phyloP scores from a whole-genome alignment of 2,329 filamentous ascomycete genomes.

The Aureobasidium sp. region DNA sequence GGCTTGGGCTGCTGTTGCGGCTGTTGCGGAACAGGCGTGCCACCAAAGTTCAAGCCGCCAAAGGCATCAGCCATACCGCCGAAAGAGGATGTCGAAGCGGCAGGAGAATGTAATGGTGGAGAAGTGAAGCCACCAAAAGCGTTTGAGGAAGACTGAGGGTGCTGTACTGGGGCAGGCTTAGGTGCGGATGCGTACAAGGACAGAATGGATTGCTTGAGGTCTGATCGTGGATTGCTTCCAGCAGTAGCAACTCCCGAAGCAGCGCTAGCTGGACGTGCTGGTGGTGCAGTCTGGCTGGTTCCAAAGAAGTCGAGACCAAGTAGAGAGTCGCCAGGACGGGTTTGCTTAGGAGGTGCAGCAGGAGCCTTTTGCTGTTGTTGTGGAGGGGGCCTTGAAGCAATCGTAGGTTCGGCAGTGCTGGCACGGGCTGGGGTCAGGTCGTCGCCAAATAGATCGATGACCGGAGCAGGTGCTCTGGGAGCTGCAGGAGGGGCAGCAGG shows the following conservation, averaged over 20 bases:
- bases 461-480: constrained; percentile 26
- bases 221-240: constrained; percentile 66
- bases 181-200: constrained; percentile 85
- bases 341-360: constrained; percentile 40
- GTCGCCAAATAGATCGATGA: constrained; percentile 73
- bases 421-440: constrained; percentile 57
- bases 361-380: constrained; percentile 17
- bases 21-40: constrained; percentile 28
- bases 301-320: constrained; percentile 91
- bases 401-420: constrained; percentile 65
- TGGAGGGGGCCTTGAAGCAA: constrained; percentile 51
- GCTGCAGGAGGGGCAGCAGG: constrained; percentile 8
- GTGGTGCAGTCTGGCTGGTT: constrained; percentile 57
- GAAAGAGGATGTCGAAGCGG: constrained; percentile 41
- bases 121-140: constrained; percentile 58
- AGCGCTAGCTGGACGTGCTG: constrained; percentile 70
- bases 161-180: constrained; percentile 57
- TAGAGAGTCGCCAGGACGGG: constrained; percentile 74
- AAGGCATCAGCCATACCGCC: constrained; percentile 75
- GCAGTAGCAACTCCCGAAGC: constrained; percentile 51
- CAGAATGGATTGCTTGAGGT: constrained; percentile 93
- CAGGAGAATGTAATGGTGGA: constrained; percentile 35
- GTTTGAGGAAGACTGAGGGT: constrained; percentile 35
- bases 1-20: constrained; percentile 40
- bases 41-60: constrained; percentile 52